Conservation (phyloP, 73 alveolate species). For the Stentor roeselii region DNA sequence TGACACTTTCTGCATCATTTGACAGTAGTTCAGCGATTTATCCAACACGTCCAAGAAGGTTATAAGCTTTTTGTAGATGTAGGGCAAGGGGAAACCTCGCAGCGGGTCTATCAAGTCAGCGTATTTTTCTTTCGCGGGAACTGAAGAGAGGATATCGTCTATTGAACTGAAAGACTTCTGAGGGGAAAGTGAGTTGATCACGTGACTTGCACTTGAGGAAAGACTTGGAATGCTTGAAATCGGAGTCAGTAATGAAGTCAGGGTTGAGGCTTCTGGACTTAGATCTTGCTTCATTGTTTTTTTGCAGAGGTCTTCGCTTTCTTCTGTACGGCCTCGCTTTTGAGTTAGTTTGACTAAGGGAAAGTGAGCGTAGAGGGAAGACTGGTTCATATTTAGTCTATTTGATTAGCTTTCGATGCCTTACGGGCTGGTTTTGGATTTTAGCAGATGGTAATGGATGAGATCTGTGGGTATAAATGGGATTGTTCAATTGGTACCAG, state of each 20-base stretch:
- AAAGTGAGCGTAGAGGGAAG: neutral
- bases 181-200: neutral
- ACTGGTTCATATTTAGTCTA: neutral
- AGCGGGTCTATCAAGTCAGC: constrained; percentile 19
- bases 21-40: neutral
- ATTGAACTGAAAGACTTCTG: neutral
- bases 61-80: constrained; percentile 1
- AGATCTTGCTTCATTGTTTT: neutral
- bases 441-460: too few species aligned
- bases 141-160: neutral
- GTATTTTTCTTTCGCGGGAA: constrained; percentile 28
- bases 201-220: neutral
- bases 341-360: neutral
- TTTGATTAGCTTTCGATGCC: too few species aligned
- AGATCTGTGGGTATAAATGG: too few species aligned
- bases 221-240: neutral
- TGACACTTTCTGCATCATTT: too few species aligned
- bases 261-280: neutral
- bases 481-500: neutral
- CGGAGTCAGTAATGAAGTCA: neutral
- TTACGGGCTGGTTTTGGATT: too few species aligned
- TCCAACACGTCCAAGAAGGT: neutral
- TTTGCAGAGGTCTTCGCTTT: neutral
- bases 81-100: constrained; percentile 13
- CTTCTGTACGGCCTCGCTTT: neutral